Base-by-base conservation (phyloP, 2,329 filamentous ascomycete species). In the Penicillium decumbens region DNA sequence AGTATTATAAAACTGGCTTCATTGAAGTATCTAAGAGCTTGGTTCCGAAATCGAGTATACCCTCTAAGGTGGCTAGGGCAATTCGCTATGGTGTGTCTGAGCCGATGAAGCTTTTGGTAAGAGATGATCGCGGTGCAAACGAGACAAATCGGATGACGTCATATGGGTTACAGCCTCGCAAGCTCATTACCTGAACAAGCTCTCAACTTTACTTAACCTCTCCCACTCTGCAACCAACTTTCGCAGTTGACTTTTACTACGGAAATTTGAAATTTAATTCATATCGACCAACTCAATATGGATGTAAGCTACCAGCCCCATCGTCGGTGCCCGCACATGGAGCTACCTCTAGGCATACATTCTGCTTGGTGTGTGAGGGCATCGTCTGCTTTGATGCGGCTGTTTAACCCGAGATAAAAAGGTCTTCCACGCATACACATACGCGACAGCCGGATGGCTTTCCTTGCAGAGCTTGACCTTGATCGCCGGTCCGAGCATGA, bases 401-500 rank as follows among this genome's bases (percentile, higher is more conserved):
- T 38, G 38, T 45, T 37, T 43, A 43, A 24, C 48, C 5, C 13
- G 23, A 27, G 8, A 10, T n/a, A 12, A 12, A 18, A 35, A 75
- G 72, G 71, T 71, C 38, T 75, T 75, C 56, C 67, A 71, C 47
- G 49, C 65, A n/a, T 76, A 76, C 58, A 72, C 70, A 9, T 75
- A 73, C 51, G 65, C 69, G 44, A 74, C 73, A 13, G 67, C 68
- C 32, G 69, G 59, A 55, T 77, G 74, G 74, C 65, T 76, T 23
- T 58, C 61, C 1, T 49, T 76, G 13, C 73, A 77, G 55, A 72
- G 72, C 33, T 39, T 81, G 9, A 75, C 82, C 0, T 73, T 87
- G 51, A 75, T 86, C 46, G 59, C 77, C 4, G 77, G 79, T 5
- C 84, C 84, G 0, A 80, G 77, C 24, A 74, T 87, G 58, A 80